Evolutionary conservation across 2,329 filamentous ascomycete genomes (phyloP).

Genomic region (Claviceps fusiformis): DNA sequence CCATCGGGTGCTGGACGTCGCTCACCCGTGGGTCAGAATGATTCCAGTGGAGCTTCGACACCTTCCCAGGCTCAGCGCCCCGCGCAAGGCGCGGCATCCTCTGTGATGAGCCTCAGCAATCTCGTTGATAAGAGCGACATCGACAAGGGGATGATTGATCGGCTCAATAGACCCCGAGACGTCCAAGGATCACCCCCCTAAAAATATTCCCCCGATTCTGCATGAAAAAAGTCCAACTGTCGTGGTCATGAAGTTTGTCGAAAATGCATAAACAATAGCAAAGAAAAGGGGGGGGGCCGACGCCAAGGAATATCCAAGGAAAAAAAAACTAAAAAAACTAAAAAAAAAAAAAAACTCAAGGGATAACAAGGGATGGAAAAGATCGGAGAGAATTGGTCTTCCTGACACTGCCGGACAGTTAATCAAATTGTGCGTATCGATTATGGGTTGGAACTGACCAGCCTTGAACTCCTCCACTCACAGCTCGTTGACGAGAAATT

Average conservation of each 20-base stretch:
- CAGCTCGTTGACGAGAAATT: slow-evolving; percentile 11
- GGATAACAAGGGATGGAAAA: too few relatives aligned
- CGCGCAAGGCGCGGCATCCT: slow-evolving; percentile 15
- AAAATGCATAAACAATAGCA: too few relatives aligned
- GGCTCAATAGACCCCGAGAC: slow-evolving; percentile 28
- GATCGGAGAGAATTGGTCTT: too few relatives aligned
- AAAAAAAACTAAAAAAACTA: not conserved
- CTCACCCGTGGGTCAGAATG: slow-evolving; percentile 23
- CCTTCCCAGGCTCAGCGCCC: slow-evolving; percentile 15
- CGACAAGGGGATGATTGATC: slow-evolving; percentile 40
- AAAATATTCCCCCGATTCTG: too few relatives aligned
- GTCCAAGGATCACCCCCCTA: slow-evolving; percentile 3
- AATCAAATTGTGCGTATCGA: slow-evolving; percentile 3
- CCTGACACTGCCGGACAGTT: slow-evolving; percentile 11
- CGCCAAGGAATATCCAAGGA: too few relatives aligned
- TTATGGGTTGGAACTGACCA: not conserved
- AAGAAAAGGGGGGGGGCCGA: too few relatives aligned
- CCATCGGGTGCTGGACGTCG: slow-evolving; percentile 16
- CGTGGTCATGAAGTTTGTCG: too few relatives aligned
- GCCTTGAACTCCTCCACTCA: not conserved
- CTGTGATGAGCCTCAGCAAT: slow-evolving; percentile 41
- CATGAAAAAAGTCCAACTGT: too few relatives aligned
- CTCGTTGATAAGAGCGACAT: slow-evolving; percentile 40
- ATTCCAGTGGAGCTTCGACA: slow-evolving; percentile 23
- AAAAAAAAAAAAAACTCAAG: not conserved